Conservation (phyloP, 1,284 basidiomycete genomes). For the Cutaneotrichosporon curvatum region DNA sequence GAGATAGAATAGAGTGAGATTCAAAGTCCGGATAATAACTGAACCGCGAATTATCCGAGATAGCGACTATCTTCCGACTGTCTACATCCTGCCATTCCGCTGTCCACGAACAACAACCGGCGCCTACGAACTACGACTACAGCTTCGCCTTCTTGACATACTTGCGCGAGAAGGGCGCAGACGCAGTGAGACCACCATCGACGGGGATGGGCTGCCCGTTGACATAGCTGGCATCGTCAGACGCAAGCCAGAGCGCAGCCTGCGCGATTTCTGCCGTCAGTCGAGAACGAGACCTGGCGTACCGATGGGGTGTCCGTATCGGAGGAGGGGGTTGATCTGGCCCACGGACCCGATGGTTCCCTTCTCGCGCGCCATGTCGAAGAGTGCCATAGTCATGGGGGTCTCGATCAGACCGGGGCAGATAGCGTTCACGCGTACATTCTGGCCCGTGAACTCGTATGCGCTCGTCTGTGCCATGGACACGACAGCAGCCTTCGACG, state of each 20-base stretch:
- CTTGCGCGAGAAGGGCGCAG: conserved; percentile 54
- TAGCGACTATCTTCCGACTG: no score
- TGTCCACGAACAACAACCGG: no score
- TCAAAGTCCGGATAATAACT: background rate
- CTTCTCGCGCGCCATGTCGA: conserved; percentile 67
- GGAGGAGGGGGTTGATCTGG: conserved; percentile 73
- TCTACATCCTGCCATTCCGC: no score
- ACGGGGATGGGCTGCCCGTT: conserved; percentile 83
- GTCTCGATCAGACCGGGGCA: conserved; percentile 83
- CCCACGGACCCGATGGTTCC: conserved; percentile 58
- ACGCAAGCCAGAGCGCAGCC: conserved; percentile 76
- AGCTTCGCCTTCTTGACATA: conserved; percentile 48
- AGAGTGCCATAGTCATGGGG: conserved; percentile 68
- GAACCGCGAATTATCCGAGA: no score
- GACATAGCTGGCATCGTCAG: conserved; percentile 84
- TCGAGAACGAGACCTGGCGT: conserved; percentile 3
- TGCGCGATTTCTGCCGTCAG: conserved; percentile 68
- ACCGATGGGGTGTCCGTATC: conserved; percentile 57
- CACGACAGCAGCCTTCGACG: conserved; percentile 84
- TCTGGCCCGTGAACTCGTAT: conserved; percentile 69
- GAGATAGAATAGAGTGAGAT: background rate
- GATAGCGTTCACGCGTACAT: conserved; percentile 84
- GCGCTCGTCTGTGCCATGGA: conserved; percentile 74
- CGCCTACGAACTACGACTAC: conserved; percentile 14
- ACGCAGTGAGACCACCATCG: conserved; percentile 73